Percentiles rank a stretch among this genome's conserved stretches.
Conservation (phyloP, 108 stramenopile genomes). For the Pseudonitzschia delicatissima region DNA sequence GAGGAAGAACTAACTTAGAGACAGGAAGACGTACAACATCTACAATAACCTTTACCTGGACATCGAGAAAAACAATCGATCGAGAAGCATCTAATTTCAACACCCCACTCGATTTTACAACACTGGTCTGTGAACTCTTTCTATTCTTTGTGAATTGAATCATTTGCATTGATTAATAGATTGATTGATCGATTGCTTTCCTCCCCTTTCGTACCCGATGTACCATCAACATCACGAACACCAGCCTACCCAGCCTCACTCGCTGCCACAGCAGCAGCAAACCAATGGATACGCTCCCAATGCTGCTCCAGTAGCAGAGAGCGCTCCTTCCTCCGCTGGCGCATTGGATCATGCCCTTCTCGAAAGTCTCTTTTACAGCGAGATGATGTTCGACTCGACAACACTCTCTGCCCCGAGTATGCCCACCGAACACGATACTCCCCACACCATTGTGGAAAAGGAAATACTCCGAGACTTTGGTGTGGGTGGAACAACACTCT, state of each 20-base stretch:
- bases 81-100: too few species aligned
- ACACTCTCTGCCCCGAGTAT: background rate
- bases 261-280: background rate
- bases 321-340: slow-evolving; percentile 10
- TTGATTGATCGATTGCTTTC: background rate
- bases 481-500: slow-evolving; percentile 9
- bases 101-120: too few species aligned
- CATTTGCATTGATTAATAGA: background rate
- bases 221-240: slow-evolving; percentile 10
- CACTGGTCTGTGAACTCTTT: too few species aligned
- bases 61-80: background rate
- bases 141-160: too few species aligned
- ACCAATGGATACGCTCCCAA: slow-evolving; percentile 9
- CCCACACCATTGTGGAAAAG: slow-evolving; percentile 32
- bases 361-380: slow-evolving; percentile 65
- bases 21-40: too few species aligned
- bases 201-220: background rate
- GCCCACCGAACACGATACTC: slow-evolving; percentile 5
- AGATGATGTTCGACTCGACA: slow-evolving; percentile 51
- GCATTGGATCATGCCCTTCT: slow-evolving; percentile 50
- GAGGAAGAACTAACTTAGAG: too few species aligned
- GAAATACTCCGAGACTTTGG: slow-evolving; percentile 48
- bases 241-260: background rate
- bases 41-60: too few species aligned
- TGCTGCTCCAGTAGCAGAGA: background rate